A percentile compares a stretch with the other conserved stretches of the same genome.
Conservation (phyloP, 129 eudicot genomes). For the Kitagawia praeruptora region DNA sequence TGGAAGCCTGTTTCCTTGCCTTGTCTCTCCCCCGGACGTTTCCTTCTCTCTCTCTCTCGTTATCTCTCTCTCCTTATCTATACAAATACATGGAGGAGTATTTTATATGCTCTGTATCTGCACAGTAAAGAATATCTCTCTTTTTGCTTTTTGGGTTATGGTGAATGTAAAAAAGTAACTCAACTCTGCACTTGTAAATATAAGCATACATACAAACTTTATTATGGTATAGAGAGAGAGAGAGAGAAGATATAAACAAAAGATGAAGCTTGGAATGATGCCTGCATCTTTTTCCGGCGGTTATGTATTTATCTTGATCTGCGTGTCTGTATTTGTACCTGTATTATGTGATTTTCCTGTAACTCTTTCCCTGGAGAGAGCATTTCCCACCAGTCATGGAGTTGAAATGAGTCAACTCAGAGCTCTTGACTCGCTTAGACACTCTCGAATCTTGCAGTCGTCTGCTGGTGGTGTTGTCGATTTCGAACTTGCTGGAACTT, state of each 20-base stretch:
- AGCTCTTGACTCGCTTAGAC: slow-evolving; percentile 52
- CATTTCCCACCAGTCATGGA: slow-evolving; percentile 44
- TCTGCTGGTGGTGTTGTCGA: slow-evolving; percentile 52
- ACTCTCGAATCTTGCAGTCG: slow-evolving; percentile 64
- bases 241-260: neutral
- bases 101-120: neutral
- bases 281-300: slow-evolving; percentile 28
- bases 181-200: neutral
- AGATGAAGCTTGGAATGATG: slow-evolving; percentile 23
- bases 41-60: neutral
- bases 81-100: neutral
- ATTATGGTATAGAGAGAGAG: neutral
- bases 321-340: slow-evolving; percentile 14
- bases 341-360: slow-evolving; percentile 38
- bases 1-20: neutral
- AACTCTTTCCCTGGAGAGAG: slow-evolving; percentile 53
- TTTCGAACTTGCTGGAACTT: slow-evolving; percentile 80
- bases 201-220: neutral
- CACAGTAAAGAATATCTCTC: neutral
- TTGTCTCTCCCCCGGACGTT: neutral
- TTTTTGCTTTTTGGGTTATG: neutral
- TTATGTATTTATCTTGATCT: slow-evolving; percentile 21
- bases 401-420: slow-evolving; percentile 63
- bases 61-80: neutral
- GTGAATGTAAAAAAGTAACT: neutral